Evolutionary conservation across 73 alveolate species (phyloP).

Genomic region (Paramecium pentaurelia): DNA sequence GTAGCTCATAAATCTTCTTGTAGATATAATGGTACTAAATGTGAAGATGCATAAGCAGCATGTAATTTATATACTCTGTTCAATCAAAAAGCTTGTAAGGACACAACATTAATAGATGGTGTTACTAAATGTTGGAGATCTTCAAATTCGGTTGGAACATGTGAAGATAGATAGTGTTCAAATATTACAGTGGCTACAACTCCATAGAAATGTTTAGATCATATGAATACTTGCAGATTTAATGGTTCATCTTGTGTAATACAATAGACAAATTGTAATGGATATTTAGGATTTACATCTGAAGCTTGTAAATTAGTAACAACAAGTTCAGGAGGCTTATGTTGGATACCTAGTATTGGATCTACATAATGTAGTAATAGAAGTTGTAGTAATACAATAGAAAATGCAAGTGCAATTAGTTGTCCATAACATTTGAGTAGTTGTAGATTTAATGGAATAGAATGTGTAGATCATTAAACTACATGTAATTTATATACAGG

Average conservation of each 20-base stretch:
- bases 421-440: neutral
- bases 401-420: neutral
- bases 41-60: neutral
- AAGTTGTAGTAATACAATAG: neutral
- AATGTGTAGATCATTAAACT: neutral
- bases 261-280: neutral
- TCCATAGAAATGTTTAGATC: neutral
- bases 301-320: neutral
- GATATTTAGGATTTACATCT: neutral
- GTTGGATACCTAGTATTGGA: neutral
- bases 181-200: neutral
- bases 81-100: neutral
- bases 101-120: neutral
- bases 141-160: neutral
- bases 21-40: slow-evolving; percentile 5
- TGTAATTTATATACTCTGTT: neutral
- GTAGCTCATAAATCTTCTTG: neutral
- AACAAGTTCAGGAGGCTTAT: neutral
- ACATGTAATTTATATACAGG: neutral
- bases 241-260: slow-evolving; percentile 15
- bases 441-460: neutral
- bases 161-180: neutral
- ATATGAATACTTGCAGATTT: neutral
- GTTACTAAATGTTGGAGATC: neutral
- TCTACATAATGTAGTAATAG: neutral